Percentiles rank a stretch among this genome's conserved stretches.
Evolutionary conservation across 2,329 filamentous ascomycete genomes (phyloP).

Genomic region (Aureobasidium leucospermi): DNA sequence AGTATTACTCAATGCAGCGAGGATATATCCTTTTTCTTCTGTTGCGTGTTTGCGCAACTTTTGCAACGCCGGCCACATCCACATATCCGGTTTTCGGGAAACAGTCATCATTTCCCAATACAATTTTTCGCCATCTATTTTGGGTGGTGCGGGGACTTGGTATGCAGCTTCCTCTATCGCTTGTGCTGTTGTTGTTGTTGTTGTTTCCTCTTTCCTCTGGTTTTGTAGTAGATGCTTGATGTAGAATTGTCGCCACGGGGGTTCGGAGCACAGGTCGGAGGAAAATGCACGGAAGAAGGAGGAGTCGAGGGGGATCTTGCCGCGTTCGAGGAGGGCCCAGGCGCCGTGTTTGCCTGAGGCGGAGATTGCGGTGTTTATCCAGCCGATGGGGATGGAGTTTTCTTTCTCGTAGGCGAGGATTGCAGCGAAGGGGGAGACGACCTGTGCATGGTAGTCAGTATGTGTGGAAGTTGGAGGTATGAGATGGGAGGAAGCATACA

Average conservation of each 20-base stretch:
- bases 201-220: constrained; percentile 17
- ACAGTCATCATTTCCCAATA: constrained; percentile 88
- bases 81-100: constrained; percentile 66
- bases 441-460: constrained; percentile 44
- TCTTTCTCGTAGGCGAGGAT: constrained; percentile 84
- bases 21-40: constrained; percentile 45
- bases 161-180: constrained; percentile 24
- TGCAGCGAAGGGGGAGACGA: constrained; percentile 83
- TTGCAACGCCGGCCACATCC: constrained; percentile 77
- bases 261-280: constrained; percentile 58
- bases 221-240: constrained; percentile 13
- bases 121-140: constrained; percentile 67
- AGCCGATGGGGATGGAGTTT: constrained; percentile 72
- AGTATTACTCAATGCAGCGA: constrained; percentile 86
- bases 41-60: constrained; percentile 45
- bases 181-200: too few species aligned
- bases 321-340: constrained; percentile 85
- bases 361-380: constrained; percentile 86
- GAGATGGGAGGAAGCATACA: constrained; percentile 48
- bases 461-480: neutral
- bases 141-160: constrained; percentile 54
- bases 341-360: constrained; percentile 67
- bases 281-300: constrained; percentile 72
- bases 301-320: constrained; percentile 67
- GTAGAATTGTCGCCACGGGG: constrained; percentile 60